phyloP scores from a whole-genome alignment of 2,329 filamentous ascomycete genomes.

The Endocalyx cinctus region DNA sequence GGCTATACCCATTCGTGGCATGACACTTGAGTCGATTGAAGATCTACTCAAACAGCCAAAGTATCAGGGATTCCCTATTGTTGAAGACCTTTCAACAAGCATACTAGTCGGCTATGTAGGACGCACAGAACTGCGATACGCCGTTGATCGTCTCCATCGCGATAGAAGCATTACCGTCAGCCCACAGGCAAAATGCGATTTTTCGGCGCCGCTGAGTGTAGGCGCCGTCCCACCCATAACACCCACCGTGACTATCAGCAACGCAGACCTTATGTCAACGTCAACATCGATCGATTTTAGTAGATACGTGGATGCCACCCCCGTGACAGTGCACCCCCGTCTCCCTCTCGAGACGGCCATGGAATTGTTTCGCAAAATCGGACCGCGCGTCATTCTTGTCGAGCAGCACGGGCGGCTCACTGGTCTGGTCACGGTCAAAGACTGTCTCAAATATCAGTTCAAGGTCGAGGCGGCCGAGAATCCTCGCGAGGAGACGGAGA shows the following conservation, averaged over 20 bases:
- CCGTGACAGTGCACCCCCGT: slow-evolving; percentile 84
- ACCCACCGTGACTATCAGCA: slow-evolving; percentile 53
- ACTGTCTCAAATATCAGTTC: slow-evolving; percentile 96
- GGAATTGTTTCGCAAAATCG: slow-evolving; percentile 98
- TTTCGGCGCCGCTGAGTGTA: slow-evolving; percentile 49
- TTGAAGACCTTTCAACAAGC: slow-evolving; percentile 67
- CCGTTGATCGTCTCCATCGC: slow-evolving; percentile 72
- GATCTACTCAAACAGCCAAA: slow-evolving; percentile 69
- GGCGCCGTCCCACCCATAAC: slow-evolving; percentile 34
- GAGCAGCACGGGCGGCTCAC: slow-evolving; percentile 81
- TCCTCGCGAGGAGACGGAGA: slow-evolving; percentile 53
- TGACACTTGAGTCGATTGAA: slow-evolving; percentile 74
- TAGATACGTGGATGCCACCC: slow-evolving; percentile 83
- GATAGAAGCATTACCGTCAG: slow-evolving; percentile 57
- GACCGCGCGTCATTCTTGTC: slow-evolving; percentile 85
- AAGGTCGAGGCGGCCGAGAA: slow-evolving; percentile 86
- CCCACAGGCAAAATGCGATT: slow-evolving; percentile 67
- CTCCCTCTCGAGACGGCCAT: slow-evolving; percentile 94
- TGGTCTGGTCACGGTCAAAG: slow-evolving; percentile 91
- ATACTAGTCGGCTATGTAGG: slow-evolving; percentile 88
- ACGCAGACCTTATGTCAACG: slow-evolving; percentile 49
- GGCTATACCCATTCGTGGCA: slow-evolving; percentile 67
- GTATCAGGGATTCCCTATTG: slow-evolving; percentile 90
- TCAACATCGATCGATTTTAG: slow-evolving; percentile 70
- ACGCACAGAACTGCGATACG: slow-evolving; percentile 85